Evolutionary conservation across 75 land plant species (phyloP), one percentile per base, ranked within the genome.

Genomic region (Gnetum montanum): DNA sequence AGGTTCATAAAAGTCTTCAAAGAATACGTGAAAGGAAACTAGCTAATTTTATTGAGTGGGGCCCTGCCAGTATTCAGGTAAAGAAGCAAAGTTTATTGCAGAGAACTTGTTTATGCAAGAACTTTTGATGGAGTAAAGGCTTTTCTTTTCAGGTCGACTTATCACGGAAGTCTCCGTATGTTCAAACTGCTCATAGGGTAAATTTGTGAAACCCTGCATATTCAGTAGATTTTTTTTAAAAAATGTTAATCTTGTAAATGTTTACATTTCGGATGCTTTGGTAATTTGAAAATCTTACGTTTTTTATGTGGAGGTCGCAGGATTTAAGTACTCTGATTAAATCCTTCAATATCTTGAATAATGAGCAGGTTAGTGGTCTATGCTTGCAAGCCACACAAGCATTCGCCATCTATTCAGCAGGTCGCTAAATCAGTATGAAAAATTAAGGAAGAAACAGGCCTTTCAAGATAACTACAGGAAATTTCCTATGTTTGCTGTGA

Each of bases 21-120:
- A 76, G 99, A 62, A 95, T 95, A 56, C 84, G 99, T 52, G 99
- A 95, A 78, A 85, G 99, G 61, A 95, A 95, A 71, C 99, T 89
- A 54, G 99, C 88, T 6, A 89, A 89, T 65, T 95, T 95, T 54
- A 93, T 93, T 65, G 99, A 95, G 43, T 95, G 99, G 96, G 96
- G 99, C 34, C 99, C 99, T 46, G 99, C 99, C 4, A 95, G 99
- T 63, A 95, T 95, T 72, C 99, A 95, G 96, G 98, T 90, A 27
- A 22, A 20, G 3, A 30, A 48, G 25, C n/a, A 1, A 3, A 12
- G 24, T 8, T 26, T 52, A n/a, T 23, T 8, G 6, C 27, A 24
- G 10, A 13, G 3, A 16, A 4, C 16, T 29, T 34, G 12, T 30
- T 40, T n/a, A 31, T 50, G 0, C 10, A n/a, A 35, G n/a, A 0